Conservation (phyloP, 345 rosid species). For the Lumnitzera littorea region DNA sequence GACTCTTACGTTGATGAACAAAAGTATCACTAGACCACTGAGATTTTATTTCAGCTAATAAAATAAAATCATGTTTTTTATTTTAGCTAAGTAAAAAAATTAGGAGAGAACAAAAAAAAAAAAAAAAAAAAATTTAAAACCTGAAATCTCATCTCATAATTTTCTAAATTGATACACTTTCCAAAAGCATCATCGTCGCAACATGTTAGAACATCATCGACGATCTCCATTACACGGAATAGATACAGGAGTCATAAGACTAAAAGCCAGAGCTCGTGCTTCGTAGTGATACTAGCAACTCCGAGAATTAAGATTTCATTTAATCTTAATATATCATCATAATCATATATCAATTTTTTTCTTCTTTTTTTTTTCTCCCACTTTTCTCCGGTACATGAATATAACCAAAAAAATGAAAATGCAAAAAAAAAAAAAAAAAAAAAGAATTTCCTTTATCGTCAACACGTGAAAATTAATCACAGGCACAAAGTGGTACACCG, state of each 20-base stretch:
- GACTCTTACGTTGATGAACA: too few species aligned
- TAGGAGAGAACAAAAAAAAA: too few species aligned
- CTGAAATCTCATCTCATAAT: too few species aligned
- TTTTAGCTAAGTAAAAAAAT: too few species aligned
- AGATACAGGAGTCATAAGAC: background rate
- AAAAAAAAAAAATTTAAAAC: too few species aligned
- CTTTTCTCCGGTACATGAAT: slow-evolving; percentile 21
- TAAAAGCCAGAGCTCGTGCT: background rate
- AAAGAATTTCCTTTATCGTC: background rate
- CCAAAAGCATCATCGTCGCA: background rate
- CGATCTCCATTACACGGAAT: background rate
- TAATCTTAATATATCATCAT: slow-evolving; percentile 6
- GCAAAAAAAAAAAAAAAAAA: background rate
- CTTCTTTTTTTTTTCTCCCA: slow-evolving; percentile 18
- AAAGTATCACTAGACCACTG: too few species aligned
- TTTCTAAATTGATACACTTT: too few species aligned
- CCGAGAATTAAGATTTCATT: slow-evolving; percentile 2
- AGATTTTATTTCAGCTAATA: too few species aligned
- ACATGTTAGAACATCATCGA: background rate
- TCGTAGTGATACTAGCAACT: background rate
- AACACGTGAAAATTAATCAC: slow-evolving; percentile 23
- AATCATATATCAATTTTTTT: background rate
- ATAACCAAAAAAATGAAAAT: slow-evolving; percentile 1
- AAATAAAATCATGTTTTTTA: too few species aligned
- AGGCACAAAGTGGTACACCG: slow-evolving; percentile 81